Evolutionary conservation across 129 eudicot genomes (phyloP).

Genomic region (Ambrosia artemisiifolia): DNA sequence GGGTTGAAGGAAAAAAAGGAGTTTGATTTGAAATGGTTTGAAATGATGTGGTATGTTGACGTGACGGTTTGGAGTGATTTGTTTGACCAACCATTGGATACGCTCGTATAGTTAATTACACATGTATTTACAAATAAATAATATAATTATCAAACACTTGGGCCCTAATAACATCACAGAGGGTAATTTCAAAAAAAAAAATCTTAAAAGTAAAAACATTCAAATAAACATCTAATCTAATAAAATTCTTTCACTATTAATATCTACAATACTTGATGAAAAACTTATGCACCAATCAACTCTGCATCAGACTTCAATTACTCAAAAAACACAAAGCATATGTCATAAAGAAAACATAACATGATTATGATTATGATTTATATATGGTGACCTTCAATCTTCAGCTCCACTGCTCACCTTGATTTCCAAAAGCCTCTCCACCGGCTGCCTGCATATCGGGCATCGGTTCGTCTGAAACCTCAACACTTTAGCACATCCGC

Average conservation of each 20-base stretch:
- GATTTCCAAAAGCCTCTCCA: constrained; percentile 93
- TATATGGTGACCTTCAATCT: constrained; percentile 26
- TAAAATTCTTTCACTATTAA: not conserved
- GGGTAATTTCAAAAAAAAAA: too few relatives aligned
- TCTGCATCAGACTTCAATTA: constrained; percentile 1
- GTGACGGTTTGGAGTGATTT: too few relatives aligned
- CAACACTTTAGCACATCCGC: constrained; percentile 89
- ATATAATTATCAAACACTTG: too few relatives aligned
- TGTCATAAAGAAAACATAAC: constrained; percentile 14
- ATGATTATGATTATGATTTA: not conserved
- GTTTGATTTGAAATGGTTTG: too few relatives aligned
- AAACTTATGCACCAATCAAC: constrained; percentile 6
- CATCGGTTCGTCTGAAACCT: constrained; percentile 93
- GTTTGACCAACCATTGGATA: too few relatives aligned
- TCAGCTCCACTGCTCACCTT: constrained; percentile 69
- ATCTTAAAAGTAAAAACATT: not conserved
- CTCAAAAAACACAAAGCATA: constrained; percentile 13
- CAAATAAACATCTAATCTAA: not conserved
- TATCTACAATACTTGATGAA: not conserved
- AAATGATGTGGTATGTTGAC: too few relatives aligned
- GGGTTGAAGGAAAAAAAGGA: too few relatives aligned
- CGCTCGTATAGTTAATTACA: too few relatives aligned
- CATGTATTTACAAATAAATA: too few relatives aligned
- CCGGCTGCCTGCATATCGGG: constrained; percentile 97
- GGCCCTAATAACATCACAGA: too few relatives aligned